Percentiles rank a stretch among this genome's conserved stretches.
Conservation (phyloP, 306 rosid genomes). For the Quercus glauca region DNA sequence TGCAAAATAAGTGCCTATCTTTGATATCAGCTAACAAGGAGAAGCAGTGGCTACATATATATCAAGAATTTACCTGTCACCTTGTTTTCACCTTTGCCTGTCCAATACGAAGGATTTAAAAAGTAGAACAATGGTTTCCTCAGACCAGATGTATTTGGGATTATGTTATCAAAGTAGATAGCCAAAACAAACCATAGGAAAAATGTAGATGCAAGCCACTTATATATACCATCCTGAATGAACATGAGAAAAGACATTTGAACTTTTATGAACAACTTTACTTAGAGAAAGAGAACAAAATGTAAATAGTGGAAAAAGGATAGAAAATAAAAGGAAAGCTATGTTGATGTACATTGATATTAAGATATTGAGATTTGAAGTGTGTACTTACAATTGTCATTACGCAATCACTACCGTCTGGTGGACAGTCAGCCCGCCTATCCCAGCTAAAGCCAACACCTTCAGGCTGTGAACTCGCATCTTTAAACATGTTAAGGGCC, state of each 20-base stretch:
- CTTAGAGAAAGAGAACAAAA: neutral
- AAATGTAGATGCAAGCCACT: slow-evolving; percentile 66
- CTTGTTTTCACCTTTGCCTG: slow-evolving; percentile 66
- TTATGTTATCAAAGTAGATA: slow-evolving; percentile 79
- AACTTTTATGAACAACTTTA: neutral
- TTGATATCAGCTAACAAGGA: slow-evolving; percentile 3
- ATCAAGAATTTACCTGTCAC: slow-evolving; percentile 49
- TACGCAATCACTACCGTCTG: slow-evolving; percentile 38
- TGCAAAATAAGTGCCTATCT: slow-evolving; percentile 6
- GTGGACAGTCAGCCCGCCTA: slow-evolving; percentile 47
- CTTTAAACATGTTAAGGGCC: slow-evolving; percentile 17
- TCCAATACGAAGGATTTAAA: slow-evolving; percentile 69
- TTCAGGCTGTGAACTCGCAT: slow-evolving; percentile 27
- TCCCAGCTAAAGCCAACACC: slow-evolving; percentile 74
- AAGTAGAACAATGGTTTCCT: slow-evolving; percentile 75
- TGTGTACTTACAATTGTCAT: slow-evolving; percentile 62
- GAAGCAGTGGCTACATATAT: neutral
- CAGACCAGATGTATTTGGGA: slow-evolving; percentile 82
- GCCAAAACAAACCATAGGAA: slow-evolving; percentile 77
- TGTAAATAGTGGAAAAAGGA: slow-evolving; percentile 1
- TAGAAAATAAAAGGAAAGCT: neutral
- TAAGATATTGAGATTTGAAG: slow-evolving; percentile 9
- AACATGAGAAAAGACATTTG: slow-evolving; percentile 24
- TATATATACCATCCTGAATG: slow-evolving; percentile 63
- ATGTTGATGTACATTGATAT: neutral